Conservation (phyloP, 441 rosid species). For the Populus hybrid region DNA sequence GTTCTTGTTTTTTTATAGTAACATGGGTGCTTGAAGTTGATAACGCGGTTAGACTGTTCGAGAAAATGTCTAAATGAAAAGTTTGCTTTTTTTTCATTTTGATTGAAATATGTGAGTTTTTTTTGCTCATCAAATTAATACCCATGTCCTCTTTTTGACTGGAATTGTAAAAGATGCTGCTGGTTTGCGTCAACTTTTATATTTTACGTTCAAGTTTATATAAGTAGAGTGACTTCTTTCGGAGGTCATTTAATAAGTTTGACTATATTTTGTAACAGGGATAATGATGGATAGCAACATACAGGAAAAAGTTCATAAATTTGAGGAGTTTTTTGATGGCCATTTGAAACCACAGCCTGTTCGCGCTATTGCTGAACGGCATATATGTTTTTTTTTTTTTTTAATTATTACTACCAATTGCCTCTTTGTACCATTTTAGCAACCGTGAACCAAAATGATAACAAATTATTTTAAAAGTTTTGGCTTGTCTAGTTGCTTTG, state of each 20-base stretch:
- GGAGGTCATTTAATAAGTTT: neutral
- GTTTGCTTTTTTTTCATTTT: neutral
- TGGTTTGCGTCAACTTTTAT: too few species aligned
- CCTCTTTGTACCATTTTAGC: neutral
- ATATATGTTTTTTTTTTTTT: slow-evolving; percentile 2
- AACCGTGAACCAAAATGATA: neutral
- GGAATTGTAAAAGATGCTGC: too few species aligned
- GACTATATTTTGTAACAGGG: neutral
- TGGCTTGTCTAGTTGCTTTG: neutral
- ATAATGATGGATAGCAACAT: slow-evolving; percentile 42
- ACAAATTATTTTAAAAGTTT: neutral
- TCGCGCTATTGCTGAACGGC: slow-evolving; percentile 59
- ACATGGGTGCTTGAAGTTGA: too few species aligned
- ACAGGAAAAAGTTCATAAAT: slow-evolving; percentile 54
- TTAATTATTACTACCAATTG: neutral
- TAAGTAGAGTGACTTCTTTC: neutral
- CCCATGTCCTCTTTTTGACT: too few species aligned
- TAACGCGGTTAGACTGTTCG: neutral
- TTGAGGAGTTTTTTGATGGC: slow-evolving; percentile 80
- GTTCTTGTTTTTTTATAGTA: too few species aligned
- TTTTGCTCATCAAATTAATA: too few species aligned
- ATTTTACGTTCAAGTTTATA: neutral
- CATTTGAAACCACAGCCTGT: slow-evolving; percentile 81
- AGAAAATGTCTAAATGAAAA: slow-evolving; percentile 17
- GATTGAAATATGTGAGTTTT: neutral